phyloP scores from a whole-genome alignment of 148 eudicot genomes.

The Vaccinium myrtillus region DNA sequence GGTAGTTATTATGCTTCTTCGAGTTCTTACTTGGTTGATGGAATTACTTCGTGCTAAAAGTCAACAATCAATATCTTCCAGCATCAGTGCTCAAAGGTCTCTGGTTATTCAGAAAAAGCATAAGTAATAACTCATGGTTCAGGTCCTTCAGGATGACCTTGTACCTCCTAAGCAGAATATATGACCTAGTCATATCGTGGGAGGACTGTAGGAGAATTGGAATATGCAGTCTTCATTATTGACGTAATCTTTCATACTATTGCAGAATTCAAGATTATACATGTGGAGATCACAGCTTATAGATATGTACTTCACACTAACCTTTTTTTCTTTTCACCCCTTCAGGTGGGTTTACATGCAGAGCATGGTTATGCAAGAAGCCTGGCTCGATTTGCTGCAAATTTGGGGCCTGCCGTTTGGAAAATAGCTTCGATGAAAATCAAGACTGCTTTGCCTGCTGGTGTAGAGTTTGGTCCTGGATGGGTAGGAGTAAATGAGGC shows the following conservation, averaged over 20 bases:
- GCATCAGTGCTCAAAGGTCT: neutral
- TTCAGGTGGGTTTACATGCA: conserved; percentile 61
- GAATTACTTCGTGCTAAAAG: neutral
- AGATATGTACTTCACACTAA: neutral
- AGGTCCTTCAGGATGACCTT: neutral
- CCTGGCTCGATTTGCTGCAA: conserved; percentile 68
- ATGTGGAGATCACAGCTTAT: neutral
- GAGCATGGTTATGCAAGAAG: conserved; percentile 83
- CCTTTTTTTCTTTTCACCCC: neutral
- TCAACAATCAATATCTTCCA: neutral
- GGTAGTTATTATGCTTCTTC: neutral
- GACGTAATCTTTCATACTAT: neutral
- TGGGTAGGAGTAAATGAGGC: conserved; percentile 66
- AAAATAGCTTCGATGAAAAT: conserved; percentile 65
- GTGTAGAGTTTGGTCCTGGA: conserved; percentile 75
- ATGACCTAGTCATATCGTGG: neutral
- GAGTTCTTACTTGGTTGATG: conserved; percentile 1
- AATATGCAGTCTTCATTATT: neutral
- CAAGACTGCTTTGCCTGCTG: conserved; percentile 53
- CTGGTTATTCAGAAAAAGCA: neutral
- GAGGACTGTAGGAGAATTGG: neutral
- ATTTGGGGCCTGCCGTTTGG: conserved; percentile 86
- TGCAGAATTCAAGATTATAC: neutral
- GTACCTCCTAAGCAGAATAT: neutral
- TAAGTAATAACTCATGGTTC: neutral